Evolutionary conservation across 2,329 filamentous ascomycete species (phyloP), one percentile per base, ranked within the genome.

Genomic region (Aspergillus sp.): DNA sequence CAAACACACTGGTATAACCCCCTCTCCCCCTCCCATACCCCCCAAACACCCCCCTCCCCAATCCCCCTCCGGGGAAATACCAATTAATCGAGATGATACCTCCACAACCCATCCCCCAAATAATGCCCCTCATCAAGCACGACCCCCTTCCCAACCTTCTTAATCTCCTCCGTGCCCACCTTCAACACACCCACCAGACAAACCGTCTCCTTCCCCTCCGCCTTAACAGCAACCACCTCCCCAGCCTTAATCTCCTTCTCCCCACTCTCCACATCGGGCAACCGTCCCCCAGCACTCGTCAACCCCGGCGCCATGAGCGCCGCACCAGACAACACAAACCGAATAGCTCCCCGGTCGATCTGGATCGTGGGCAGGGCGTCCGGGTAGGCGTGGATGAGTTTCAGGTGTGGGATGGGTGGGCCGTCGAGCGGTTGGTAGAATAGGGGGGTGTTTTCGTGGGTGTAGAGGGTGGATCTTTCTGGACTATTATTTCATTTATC

Each of bases 291-390:
- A 0, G 87, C 78, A 19, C 88, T 92, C 27, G 95, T 99, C 68
- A 99, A 78, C 0, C 95, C 95, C 0, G 95, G 95, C 1, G 92
- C 94, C 95, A 99, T 99, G 64, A 99, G 88, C 13, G 94, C 92
- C 0, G 95, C 95, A 48, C 95, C 95, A 1, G 88, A 91, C 1
- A 99, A 86, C 25, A 99, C 94, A 79, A 99, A 99, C 62, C 95
- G 91, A 72, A 99, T 98, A 5, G 95, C 95, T 63, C 95, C 95
- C 53, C 95, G 87, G 77, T 99, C 95, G 76, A 98, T 96, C 61
- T 93, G 89, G 60, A 99, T 83, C 55, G 86, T 89, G 17, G 90
- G 88, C 75, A 99, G 94, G 61, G 87, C 90, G 67, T 87, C 81
- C 8, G 95, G 95, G 80, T 94, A 98, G 68, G 89, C 86, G 82